Conservation (phyloP, 306 rosid genomes). For the Citrullus mucosospermus region DNA sequence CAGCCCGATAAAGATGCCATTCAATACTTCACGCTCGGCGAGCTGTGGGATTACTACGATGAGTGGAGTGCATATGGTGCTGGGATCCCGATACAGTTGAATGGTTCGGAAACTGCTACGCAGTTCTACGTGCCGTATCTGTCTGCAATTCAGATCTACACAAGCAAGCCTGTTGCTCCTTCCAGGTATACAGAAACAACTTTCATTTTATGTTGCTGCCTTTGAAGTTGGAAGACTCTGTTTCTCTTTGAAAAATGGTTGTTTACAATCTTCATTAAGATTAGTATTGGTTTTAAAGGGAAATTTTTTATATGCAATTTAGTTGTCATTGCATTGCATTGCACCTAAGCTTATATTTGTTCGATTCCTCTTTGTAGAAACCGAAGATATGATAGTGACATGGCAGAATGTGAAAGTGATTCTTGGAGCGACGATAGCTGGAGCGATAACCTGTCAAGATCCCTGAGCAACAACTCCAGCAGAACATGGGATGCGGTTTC, state of each 20-base stretch:
- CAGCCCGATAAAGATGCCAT: slow-evolving; percentile 35
- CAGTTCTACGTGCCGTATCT: slow-evolving; percentile 64
- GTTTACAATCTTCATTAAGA: neutral
- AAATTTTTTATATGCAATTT: neutral
- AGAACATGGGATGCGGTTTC: slow-evolving; percentile 54
- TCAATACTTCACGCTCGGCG: slow-evolving; percentile 40
- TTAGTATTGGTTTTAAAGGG: neutral
- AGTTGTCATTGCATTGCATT: neutral
- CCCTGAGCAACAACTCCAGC: slow-evolving; percentile 56
- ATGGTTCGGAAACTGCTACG: slow-evolving; percentile 24
- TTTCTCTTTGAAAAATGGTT: neutral
- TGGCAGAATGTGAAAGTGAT: slow-evolving; percentile 50
- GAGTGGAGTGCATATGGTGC: slow-evolving; percentile 86
- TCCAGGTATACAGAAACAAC: slow-evolving; percentile 24
- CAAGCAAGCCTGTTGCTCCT: slow-evolving; percentile 31
- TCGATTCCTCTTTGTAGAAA: slow-evolving; percentile 14
- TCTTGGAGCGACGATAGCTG: slow-evolving; percentile 69
- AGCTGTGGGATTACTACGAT: slow-evolving; percentile 54
- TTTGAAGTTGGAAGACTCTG: neutral
- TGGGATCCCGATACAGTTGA: slow-evolving; percentile 32
- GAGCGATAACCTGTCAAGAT: slow-evolving; percentile 48
- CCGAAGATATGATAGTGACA: slow-evolving; percentile 28
- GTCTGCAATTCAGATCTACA: slow-evolving; percentile 59
- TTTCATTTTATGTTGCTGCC: neutral
- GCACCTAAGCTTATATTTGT: neutral